phyloP scores from a whole-genome alignment of 345 rosid species.

The Bretschneidera sinensis region DNA sequence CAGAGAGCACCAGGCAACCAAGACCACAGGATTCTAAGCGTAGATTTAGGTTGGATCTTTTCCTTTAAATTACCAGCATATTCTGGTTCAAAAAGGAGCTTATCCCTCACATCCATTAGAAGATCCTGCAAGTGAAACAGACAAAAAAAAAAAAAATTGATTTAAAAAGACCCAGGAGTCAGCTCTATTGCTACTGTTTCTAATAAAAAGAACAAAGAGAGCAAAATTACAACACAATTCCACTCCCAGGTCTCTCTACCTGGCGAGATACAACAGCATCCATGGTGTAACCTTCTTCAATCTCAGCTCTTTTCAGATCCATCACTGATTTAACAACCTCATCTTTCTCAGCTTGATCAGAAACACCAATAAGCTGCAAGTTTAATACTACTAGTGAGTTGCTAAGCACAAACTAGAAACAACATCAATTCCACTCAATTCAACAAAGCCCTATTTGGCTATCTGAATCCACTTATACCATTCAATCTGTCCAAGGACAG shows the following conservation, averaged over 20 bases:
- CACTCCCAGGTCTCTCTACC: constrained; percentile 38
- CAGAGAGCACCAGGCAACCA: constrained; percentile 95
- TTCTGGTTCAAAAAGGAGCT: constrained; percentile 93
- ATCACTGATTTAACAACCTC: constrained; percentile 81
- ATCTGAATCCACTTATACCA: background rate
- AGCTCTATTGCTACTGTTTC: background rate
- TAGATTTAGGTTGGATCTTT: constrained; percentile 66
- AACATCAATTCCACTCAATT: background rate
- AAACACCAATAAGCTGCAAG: constrained; percentile 70
- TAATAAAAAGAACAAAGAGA: background rate
- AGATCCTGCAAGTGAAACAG: constrained; percentile 50
- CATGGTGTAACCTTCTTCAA: constrained; percentile 87
- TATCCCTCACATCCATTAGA: constrained; percentile 87
- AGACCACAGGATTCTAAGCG: constrained; percentile 71
- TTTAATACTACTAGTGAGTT: constrained; percentile 6
- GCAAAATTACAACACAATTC: background rate
- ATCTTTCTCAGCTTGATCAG: constrained; percentile 82
- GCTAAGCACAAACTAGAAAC: background rate
- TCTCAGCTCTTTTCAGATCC: constrained; percentile 64
- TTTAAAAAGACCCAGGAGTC: background rate
- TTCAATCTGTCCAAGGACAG: background rate
- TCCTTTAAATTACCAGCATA: constrained; percentile 80
- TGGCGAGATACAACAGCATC: constrained; percentile 69
- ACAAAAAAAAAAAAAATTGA: background rate
- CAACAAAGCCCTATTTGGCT: background rate